Evolutionary conservation across 306 rosid genomes (phyloP), one percentile per base, ranked within the genome.

Genomic region (Cicer arietinum): DNA sequence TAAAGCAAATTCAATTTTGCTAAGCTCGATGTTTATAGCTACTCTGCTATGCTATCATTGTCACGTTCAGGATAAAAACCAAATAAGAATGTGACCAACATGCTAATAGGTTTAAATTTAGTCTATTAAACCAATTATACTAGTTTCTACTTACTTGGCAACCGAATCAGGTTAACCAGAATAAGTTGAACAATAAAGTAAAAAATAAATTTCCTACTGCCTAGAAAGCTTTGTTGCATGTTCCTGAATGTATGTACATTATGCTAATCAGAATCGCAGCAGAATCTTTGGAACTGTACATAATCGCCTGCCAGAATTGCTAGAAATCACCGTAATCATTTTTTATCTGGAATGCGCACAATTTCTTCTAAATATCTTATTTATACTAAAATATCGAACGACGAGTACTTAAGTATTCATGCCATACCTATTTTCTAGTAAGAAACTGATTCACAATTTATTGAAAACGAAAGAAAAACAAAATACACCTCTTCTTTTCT

Each of bases 51-150:
- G 62, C 40, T 8, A 63, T 51, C 82, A 80, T 22, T n/a, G 48
- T 68, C 54, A 74, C 43, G 59, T 71, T 5, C 67, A 20, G 53
- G 42, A 61, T 75, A 64, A 80, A 66, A 82, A 51, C 35, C 53
- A 46, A 76, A 77, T 22, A 57, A 77, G 25, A 69, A 74, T 47
- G 67, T 8, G 62, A 54, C 22, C 48, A 64, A 73, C 40, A 67
- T 18, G 67, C 12, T 37, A 44, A 54, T 63, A 40, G 11, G 46
- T 47, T 69, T 39, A 17, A 40, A 22, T n/a, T 70, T 17, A 67
- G 22, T 54, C 64, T 8, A 59, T 51, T 30, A 79, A 79, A 58
- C 56, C 48, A 67, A 68, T 65, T 45, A 79, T 22, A 69, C 69
- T 35, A 69, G 9, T 54, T 54, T 54, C 12, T 17, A 53, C 40